Evolutionary conservation across 768 basidiomycete genomes (phyloP).

Genomic region (Galerina marginata): DNA sequence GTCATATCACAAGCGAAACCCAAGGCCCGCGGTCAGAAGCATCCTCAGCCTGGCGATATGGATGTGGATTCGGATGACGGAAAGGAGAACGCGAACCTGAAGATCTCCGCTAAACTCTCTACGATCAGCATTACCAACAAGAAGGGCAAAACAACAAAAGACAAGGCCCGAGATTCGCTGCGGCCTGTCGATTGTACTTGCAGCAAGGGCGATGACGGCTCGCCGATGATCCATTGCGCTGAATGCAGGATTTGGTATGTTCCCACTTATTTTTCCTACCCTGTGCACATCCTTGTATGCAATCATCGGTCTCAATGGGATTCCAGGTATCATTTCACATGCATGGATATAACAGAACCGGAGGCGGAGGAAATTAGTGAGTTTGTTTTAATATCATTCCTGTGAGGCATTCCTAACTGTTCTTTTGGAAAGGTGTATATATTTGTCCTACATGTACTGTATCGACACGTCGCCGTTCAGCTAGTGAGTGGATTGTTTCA

Average conservation of each 20-base stretch:
- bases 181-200: constrained; percentile 63
- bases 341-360: constrained; percentile 63
- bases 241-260: constrained; percentile 75
- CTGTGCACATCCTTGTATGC: constrained; percentile 3
- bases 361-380: constrained; percentile 82
- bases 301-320: constrained; percentile 5
- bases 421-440: constrained; percentile 55
- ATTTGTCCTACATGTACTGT: constrained; percentile 58
- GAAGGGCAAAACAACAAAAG: constrained; percentile 25
- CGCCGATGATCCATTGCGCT: constrained; percentile 81
- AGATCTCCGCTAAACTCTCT: constrained; percentile 6
- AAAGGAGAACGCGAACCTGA: constrained; percentile 16
- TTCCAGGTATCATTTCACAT: constrained; percentile 83
- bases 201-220: constrained; percentile 71
- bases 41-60: constrained; percentile 22
- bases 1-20: constrained; percentile 15
- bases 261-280: neutral
- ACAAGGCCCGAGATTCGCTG: constrained; percentile 20
- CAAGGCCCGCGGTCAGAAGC: constrained; percentile 14
- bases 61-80: constrained; percentile 17
- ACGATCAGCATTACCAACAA: constrained; percentile 4
- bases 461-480: constrained; percentile 66
- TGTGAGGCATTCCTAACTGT: constrained; percentile 18
- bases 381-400: constrained; percentile 33
- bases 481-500: constrained; percentile 69